Evolutionary conservation across 2,329 filamentous ascomycete species (phyloP).

Genomic region (Diaporthe batatas): DNA sequence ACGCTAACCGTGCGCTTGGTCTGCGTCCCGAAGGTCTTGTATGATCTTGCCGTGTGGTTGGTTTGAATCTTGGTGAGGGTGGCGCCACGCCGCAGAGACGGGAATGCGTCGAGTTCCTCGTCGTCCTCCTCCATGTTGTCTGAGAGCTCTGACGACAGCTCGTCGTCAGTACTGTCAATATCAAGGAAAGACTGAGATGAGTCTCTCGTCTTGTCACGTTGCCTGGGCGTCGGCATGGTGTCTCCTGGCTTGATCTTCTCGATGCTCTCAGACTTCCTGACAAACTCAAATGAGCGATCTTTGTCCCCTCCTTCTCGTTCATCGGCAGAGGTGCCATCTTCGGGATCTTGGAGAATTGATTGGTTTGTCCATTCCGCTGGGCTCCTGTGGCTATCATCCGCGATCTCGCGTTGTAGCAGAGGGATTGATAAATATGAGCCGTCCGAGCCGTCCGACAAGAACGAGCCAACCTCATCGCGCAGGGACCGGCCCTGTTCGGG

Average conservation of each 20-base stretch:
- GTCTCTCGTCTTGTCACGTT: constrained; percentile 42
- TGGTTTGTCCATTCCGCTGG: constrained; percentile 66
- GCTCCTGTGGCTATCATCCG: constrained; percentile 63
- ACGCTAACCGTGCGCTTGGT: constrained; percentile 47
- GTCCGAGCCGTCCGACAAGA: constrained; percentile 72
- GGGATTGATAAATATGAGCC: constrained; percentile 84
- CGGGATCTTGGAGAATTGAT: constrained; percentile 66
- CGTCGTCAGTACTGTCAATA: constrained; percentile 63
- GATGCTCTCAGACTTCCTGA: constrained; percentile 67
- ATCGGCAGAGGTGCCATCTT: constrained; percentile 47
- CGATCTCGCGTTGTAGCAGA: constrained; percentile 76
- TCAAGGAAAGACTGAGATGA: constrained; percentile 60
- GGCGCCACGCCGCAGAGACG: constrained; percentile 46
- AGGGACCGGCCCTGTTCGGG: constrained; percentile 45
- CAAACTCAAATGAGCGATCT: constrained; percentile 66
- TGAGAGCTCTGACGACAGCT: constrained; percentile 75
- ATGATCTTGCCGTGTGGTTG: constrained; percentile 51
- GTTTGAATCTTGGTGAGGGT: constrained; percentile 33
- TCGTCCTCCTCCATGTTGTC: constrained; percentile 59
- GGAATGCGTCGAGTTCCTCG: constrained; percentile 46
- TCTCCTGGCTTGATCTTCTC: constrained; percentile 56
- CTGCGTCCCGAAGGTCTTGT: constrained; percentile 18
- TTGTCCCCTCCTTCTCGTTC: constrained; percentile 46
- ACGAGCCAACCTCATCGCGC: constrained; percentile 58
- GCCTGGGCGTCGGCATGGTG: constrained; percentile 45